Evolutionary conservation across 2,329 filamentous ascomycete genomes (phyloP), one percentile per base, ranked within the genome.

Genomic region (Bimuria novae-zelandiae): DNA sequence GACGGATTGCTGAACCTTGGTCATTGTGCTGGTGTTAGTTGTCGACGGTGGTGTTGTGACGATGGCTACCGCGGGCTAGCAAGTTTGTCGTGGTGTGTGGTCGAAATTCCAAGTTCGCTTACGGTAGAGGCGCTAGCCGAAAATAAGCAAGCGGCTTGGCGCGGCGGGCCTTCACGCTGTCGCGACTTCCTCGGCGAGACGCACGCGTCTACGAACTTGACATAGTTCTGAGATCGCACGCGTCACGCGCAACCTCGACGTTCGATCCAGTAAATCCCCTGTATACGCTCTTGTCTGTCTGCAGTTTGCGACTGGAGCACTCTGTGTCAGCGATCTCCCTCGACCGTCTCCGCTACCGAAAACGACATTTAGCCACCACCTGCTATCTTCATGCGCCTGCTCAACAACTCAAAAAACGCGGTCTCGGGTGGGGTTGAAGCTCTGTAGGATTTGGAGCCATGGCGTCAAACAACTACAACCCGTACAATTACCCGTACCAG

Each of bases 1-100:
- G 75, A 91, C 52, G 52, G 56, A 56, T 55, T 56, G 77, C 81
- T 84, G 87, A 77, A 89, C 82, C 80, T 89, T 90, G 75, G 81
- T 84, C 88, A 90, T 90, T 79, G 77, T 84, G 44, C 44, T 47
- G 83, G 69, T 64, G 57, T 57, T 57, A 23, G 55, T 65, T 68
- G 74, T 64, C 65, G 68, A 61, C 65, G 67, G 67, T 61, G 51
- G 40, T 52, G 58, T 55, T 44, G 35, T 56, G 58, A 55, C 49
- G 43, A 44, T 42, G 46, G 35, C 35, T 49, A 48, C 36, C 54
- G 50, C 51, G 46, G 53, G 41, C 51, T 52, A 17, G 40, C n/a
- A 36, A 17, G n/a, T 42, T 42, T 42, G 40, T 30, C 40, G 40
- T 60, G 50, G 57, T 61, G 54, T 54, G 41, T 59, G 56, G 39